Evolutionary conservation across 169 alveolate genomes (phyloP).

Genomic region (Plasmodium vivax): DNA sequence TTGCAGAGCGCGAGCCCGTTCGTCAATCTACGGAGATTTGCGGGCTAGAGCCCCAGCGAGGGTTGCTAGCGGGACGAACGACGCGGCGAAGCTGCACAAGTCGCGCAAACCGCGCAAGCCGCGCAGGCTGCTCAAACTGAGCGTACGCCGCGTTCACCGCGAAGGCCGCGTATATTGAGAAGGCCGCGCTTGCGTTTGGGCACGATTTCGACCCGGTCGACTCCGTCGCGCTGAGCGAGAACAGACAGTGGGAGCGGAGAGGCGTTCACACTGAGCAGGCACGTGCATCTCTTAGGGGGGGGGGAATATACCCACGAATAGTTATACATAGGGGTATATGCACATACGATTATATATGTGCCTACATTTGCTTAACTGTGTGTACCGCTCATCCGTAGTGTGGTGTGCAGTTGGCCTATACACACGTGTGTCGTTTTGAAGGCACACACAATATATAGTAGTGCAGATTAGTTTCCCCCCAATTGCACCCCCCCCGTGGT

Average conservation of each 20-base stretch:
- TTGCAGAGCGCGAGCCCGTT: not conserved
- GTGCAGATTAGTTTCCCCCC: too few relatives aligned
- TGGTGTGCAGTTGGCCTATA: not conserved
- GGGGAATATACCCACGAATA: too few relatives aligned
- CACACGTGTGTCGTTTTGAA: not conserved
- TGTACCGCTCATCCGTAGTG: not conserved
- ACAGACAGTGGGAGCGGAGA: not conserved
- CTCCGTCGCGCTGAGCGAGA: not conserved
- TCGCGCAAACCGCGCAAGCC: not conserved
- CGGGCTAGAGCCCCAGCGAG: not conserved
- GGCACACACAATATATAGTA: not conserved
- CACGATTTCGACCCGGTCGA: not conserved
- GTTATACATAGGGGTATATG: too few relatives aligned
- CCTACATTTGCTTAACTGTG: too few relatives aligned
- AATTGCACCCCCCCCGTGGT: not conserved
- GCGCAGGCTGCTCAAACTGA: too few relatives aligned
- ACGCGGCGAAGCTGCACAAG: too few relatives aligned
- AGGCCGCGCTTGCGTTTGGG: not conserved
- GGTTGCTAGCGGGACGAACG: not conserved
- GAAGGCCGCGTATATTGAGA: not conserved
- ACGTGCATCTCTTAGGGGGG: not conserved
- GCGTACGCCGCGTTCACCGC: not conserved
- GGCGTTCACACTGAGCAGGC: not conserved
- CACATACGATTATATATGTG: not conserved
- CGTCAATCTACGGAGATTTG: not conserved